Base-by-base conservation (phyloP, 805 yeast species). In the Candida gorgasii region DNA sequence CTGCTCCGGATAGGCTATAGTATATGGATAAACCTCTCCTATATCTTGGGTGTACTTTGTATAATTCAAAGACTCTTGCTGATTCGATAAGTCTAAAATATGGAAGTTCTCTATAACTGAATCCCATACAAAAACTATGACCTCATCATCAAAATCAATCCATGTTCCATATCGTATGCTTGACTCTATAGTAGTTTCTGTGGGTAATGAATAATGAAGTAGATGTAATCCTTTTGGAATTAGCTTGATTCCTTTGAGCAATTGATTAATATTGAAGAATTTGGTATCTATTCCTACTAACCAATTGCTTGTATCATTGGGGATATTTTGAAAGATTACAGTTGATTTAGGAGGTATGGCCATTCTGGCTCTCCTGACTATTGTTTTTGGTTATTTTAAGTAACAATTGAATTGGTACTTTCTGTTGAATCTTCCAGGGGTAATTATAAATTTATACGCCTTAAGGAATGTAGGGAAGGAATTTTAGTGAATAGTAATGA, bases 151-250 rank as follows among this genome's bases (percentile, higher is more conserved):
- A 18, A 73, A 52, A 50, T 65, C 52, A 56, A 57, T 3, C 82
- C 84, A 42, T 55, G 49, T 43, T 71, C 65, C 50, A 64, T 58
- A 50, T 66, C 77, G 29, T 40, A 59, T 40, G 52, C 54, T 49
- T 14, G 40, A 14, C 19, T 35, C 32, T 8, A 16, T 8, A 5
- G 23, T 40, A 12, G 15, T 36, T 1, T 19, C 18, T 7, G 45
- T 24, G 4, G 58, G 57, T 3, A 46, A 58, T 0, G 78, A 74
- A 59, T 75, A 71, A 57, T 82, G 87, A 9, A 82, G 49, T 1
- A 79, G 57, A 56, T 82, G 88, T 0, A 70, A 36, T 0, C 87
- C 87, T 3, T 55, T 44, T 0, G 78, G 70, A 3, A 82, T 61
- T 13, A 61, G 57, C 48, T 79, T 79, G 47, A 82, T 67, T 1